A percentile compares a stretch with the other conserved stretches of the same genome.
Evolutionary conservation across 208 protist genomes (phyloP).

Genomic region (Crithidia thermophila): DNA sequence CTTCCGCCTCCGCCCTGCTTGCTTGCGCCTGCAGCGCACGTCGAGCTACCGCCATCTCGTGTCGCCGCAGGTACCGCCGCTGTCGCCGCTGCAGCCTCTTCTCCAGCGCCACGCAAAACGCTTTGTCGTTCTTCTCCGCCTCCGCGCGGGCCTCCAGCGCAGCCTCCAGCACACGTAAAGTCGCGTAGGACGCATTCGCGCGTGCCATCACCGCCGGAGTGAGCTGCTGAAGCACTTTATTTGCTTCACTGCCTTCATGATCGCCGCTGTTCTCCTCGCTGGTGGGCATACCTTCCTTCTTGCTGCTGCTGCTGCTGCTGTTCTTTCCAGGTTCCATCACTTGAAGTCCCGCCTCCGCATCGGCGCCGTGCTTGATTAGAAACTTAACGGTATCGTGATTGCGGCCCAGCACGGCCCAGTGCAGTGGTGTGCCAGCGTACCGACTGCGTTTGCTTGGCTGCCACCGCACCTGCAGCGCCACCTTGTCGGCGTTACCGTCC

Average conservation of each 20-base stretch:
- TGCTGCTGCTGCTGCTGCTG: constrained; percentile 21
- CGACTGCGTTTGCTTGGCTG: constrained; percentile 63
- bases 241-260: background rate
- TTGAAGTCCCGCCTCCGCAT: constrained; percentile 28
- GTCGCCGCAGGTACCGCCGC: constrained; percentile 41
- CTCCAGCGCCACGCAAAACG: constrained; percentile 33
- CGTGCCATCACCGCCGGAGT: constrained; percentile 43
- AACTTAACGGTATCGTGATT: constrained; percentile 56
- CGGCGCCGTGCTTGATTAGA: constrained; percentile 58
- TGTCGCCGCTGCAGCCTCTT: constrained; percentile 50
- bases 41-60: constrained; percentile 36
- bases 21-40: constrained; percentile 41
- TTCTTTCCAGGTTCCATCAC: background rate
- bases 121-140: constrained; percentile 4
- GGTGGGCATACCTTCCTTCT: background rate
- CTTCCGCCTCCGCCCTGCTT: constrained; percentile 25
- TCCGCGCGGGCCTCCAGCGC: constrained; percentile 27
- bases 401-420: constrained; percentile 80
- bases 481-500: background rate
- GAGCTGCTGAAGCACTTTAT: constrained; percentile 14
- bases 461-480: constrained; percentile 39
- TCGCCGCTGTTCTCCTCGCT: background rate
- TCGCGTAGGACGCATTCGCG: constrained; percentile 54
- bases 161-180: constrained; percentile 35
- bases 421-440: constrained; percentile 62